Percentiles rank a stretch among this genome's conserved stretches.
Conservation (phyloP, 2,329 filamentous ascomycete species). For the Coniochaeta ligniaria region DNA sequence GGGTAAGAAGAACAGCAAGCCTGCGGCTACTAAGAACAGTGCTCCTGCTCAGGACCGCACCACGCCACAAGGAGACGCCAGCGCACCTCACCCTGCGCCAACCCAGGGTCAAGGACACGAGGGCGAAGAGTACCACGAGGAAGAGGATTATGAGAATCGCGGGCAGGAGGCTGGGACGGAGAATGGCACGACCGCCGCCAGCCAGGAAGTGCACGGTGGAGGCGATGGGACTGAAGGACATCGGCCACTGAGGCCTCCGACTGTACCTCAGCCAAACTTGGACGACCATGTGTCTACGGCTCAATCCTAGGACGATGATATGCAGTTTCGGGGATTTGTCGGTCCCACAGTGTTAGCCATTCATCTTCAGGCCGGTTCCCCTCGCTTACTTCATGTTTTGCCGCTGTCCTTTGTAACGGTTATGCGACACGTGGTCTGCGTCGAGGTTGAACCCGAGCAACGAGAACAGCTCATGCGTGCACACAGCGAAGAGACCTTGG, state of each 20-base stretch:
- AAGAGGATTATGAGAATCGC: conserved; percentile 12
- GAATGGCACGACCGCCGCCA: not conserved
- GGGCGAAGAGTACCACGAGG: conserved; percentile 16
- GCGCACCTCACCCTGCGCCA: not conserved
- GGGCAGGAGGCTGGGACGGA: not conserved
- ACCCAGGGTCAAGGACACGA: conserved; percentile 1
- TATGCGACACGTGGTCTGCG: too few species aligned
- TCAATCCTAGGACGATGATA: not conserved
- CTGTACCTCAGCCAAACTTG: not conserved
- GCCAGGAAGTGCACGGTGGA: not conserved
- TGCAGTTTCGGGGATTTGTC: too few species aligned
- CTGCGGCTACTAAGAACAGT: conserved; percentile 38
- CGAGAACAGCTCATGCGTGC: too few species aligned
- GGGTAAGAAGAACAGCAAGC: conserved; percentile 73
- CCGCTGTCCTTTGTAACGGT: too few species aligned
- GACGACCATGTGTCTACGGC: not conserved
- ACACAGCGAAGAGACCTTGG: too few species aligned
- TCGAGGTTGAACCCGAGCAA: too few species aligned
- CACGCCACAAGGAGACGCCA: conserved; percentile 6
- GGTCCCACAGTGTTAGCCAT: too few species aligned
- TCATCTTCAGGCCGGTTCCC: too few species aligned
- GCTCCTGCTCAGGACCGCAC: conserved; percentile 15
- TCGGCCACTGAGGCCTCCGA: not conserved
- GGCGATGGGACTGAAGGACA: not conserved
- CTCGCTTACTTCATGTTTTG: too few species aligned